A percentile compares a stretch with the other conserved stretches of the same genome.
These are phyloP conservation scores for Cordyceps fumosorosea DNA, from an alignment of 2,329 filamentous ascomycete genomes.

Conservation along the genomic window DNA sequence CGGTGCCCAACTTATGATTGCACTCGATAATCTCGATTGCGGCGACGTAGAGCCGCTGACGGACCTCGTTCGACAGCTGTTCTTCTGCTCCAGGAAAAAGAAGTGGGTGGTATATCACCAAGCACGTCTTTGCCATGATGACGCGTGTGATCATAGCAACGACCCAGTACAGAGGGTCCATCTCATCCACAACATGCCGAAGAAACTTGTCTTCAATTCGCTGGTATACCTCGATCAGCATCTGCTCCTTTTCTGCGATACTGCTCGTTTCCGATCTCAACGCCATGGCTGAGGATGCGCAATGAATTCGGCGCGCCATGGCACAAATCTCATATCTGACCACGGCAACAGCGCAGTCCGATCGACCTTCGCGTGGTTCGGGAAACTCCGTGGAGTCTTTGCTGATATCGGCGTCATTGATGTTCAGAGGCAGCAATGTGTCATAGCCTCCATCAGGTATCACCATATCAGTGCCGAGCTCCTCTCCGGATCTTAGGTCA, in stretches of 20 bases:
- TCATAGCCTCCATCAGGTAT: conserved; percentile 38
- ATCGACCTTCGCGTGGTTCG: conserved; percentile 40
- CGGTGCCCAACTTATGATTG: conserved; percentile 57
- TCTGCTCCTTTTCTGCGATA: conserved; percentile 31
- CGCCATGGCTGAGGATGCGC: conserved; percentile 28
- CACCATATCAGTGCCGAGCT: conserved; percentile 42
- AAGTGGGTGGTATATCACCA: conserved; percentile 70
- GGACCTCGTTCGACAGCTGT: conserved; percentile 53
- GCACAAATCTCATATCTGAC: conserved; percentile 47
- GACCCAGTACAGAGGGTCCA: conserved; percentile 57
- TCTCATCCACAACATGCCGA: conserved; percentile 41
- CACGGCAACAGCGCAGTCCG: conserved; percentile 43
- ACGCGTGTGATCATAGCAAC: conserved; percentile 61
- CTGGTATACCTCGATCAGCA: conserved; percentile 46
- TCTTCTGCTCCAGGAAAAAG: conserved; percentile 53
- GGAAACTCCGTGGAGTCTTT: conserved; percentile 43
- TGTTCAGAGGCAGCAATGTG: conserved; percentile 41
- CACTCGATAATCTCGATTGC: conserved; percentile 70
- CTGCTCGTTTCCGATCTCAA: conserved; percentile 23
- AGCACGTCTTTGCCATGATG: conserved; percentile 71
- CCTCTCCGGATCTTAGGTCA: conserved; percentile 49
- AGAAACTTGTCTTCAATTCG: conserved; percentile 51
- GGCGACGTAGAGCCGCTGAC: conserved; percentile 63
- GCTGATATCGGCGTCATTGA: conserved; percentile 42
- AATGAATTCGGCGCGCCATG: conserved; percentile 30